Evolutionary conservation across 176 grass and related monocot genomes (phyloP), one percentile per base, ranked within the genome.

Genomic region (Typha latifolia): DNA sequence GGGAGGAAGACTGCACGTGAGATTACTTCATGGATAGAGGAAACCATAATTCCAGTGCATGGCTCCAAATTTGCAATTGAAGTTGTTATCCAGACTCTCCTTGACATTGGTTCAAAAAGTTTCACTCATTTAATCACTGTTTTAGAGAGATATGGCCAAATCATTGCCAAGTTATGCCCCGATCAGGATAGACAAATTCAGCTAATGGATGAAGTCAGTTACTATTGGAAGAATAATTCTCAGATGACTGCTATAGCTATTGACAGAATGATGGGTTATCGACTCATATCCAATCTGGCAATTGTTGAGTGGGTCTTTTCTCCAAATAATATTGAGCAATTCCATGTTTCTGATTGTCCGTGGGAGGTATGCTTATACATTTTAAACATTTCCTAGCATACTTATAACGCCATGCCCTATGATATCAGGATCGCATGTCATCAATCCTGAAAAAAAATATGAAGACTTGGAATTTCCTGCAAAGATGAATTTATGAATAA

Each of bases 101-200:
- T 99, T 70, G 94, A 99, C 69, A 93, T 93, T n/a, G 94, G 94
- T 49, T 92, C 94, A 51, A 99, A 93, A 82, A 99, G 94, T 80
- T 99, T 99, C 68, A 99, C 94, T 49, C 94, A 99, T 90, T 84
- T 99, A 71, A 85, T 99, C 49, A 93, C 94, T 27, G 81, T 99
- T 53, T 73, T 99, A 49, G 94, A 99, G 78, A 83, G 89, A 82
- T 99, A 99, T 81, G 78, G 79, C 72, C 86, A 93, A 75, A 76
- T 89, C 65, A 89, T 97, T 49, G 85, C 68, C 22, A 99, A 71
- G 71, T 77, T 99, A 61, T 99, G 89, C 73, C 71, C 80, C 61
- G 79, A 87, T 78, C 84, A 99, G 59, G 76, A 82, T 75, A 86
- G 84, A 82, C 88, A 99, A 76, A 48, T 93, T 75, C 67, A 84